A percentile compares a stretch with the other conserved stretches of the same genome.
Evolutionary conservation across 2,329 filamentous ascomycete species (phyloP).

Genomic region (Colletotrichum echinochloae): DNA sequence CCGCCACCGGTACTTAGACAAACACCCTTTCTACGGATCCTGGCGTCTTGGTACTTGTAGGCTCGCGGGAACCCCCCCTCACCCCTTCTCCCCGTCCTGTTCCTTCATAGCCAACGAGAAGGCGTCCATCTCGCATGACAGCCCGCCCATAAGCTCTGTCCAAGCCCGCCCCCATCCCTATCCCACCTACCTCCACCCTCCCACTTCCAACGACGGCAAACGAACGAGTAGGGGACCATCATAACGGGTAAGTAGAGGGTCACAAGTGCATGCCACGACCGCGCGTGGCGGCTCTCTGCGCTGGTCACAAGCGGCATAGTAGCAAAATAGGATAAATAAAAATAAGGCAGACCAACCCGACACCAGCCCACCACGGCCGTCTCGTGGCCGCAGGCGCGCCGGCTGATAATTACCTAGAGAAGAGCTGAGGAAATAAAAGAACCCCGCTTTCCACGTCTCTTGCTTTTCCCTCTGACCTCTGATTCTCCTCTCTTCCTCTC

Average conservation of each 20-base stretch:
- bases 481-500: background rate
- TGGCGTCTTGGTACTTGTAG: background rate
- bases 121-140: constrained; percentile 38
- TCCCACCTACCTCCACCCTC: constrained; percentile 14
- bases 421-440: constrained; percentile 5
- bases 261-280: background rate
- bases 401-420: background rate
- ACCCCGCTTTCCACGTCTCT: constrained; percentile 22
- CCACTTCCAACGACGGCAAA: background rate
- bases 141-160: constrained; percentile 34
- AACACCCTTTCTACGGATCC: background rate
- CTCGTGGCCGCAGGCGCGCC: constrained; percentile 2
- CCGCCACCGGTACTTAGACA: constrained; percentile 8
- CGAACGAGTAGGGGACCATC: constrained; percentile 13
- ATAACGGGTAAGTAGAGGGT: constrained; percentile 21
- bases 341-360: background rate
- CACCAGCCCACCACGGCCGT: constrained; percentile 1
- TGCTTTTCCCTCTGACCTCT: background rate
- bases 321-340: background rate
- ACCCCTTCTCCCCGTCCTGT: background rate
- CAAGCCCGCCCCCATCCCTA: constrained; percentile 10
- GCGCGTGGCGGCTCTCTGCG: constrained; percentile 22
- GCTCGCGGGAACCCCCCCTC: background rate
- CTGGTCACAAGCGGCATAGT: constrained; percentile 21
- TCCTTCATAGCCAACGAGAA: constrained; percentile 36